phyloP scores from a whole-genome alignment of 1,284 basidiomycete genomes.

The Cutaneotrichosporon arboriforme region DNA sequence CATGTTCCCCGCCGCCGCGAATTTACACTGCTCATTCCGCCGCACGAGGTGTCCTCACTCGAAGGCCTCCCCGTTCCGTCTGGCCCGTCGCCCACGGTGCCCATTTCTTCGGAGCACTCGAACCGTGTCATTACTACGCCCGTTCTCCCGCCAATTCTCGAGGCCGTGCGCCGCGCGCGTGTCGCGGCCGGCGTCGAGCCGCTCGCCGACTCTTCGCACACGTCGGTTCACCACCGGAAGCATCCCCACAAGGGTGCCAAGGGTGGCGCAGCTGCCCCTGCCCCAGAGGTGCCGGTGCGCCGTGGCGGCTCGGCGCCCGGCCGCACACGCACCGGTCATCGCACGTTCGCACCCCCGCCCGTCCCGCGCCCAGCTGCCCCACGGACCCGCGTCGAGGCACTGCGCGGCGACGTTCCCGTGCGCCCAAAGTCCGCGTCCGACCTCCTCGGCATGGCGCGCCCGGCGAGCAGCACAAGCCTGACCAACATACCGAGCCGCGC shows the following conservation, averaged over 20 bases:
- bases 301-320: conserved; percentile 30
- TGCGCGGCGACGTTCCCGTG: conserved; percentile 21
- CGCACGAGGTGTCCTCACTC: conserved; percentile 18
- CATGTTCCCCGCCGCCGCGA: conserved; percentile 50
- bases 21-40: conserved; percentile 54
- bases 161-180: conserved; percentile 48
- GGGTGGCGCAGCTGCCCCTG: too few relatives aligned
- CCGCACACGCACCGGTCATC: conserved; percentile 5
- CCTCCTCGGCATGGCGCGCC: conserved; percentile 32
- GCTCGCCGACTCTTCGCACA: too few relatives aligned
- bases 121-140: conserved; percentile 55
- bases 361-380: conserved; percentile 20
- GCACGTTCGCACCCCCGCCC: conserved; percentile 26
- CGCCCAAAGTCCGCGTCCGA: conserved; percentile 45
- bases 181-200: background rate
- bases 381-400: conserved; percentile 24
- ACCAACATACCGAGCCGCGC: background rate
- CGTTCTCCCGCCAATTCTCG: conserved; percentile 57
- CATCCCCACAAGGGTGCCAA: background rate
- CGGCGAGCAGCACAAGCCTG: background rate
- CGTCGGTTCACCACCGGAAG: too few relatives aligned
- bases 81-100: background rate
- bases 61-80: background rate
- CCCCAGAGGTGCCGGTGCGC: conserved; percentile 14
- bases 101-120: conserved; percentile 5